Evolutionary conservation across 1,284 basidiomycete species (phyloP).

Genomic region (Ustilago nuda): DNA sequence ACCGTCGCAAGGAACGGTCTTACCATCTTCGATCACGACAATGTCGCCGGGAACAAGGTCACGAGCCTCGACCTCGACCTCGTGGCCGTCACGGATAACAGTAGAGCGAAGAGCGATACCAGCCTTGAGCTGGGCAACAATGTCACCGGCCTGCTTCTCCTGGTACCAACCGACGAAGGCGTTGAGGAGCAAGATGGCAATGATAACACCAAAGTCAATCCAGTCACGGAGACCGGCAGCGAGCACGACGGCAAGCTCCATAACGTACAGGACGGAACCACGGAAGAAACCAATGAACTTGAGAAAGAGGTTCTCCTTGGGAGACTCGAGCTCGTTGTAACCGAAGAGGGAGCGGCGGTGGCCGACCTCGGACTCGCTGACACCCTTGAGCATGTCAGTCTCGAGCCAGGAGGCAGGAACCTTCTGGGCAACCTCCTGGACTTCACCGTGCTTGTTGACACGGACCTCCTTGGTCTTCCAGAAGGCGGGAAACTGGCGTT

Average conservation of each 20-base stretch:
- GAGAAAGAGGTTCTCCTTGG: constrained; percentile 71
- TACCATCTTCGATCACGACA: constrained; percentile 71
- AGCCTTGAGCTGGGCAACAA: constrained; percentile 74
- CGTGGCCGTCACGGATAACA: constrained; percentile 72
- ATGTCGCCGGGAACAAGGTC: constrained; percentile 75
- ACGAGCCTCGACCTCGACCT: constrained; percentile 73
- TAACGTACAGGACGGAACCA: constrained; percentile 70
- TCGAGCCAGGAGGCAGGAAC: constrained; percentile 70
- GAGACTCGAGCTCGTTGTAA: constrained; percentile 70
- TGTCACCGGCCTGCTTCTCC: constrained; percentile 74
- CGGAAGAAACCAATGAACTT: constrained; percentile 71
- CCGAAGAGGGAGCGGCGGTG: constrained; percentile 68
- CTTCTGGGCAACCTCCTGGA: constrained; percentile 65
- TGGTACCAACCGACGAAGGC: constrained; percentile 75
- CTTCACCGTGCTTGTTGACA: constrained; percentile 69
- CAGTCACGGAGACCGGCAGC: constrained; percentile 71
- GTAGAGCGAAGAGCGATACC: constrained; percentile 73
- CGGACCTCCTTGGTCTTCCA: constrained; percentile 68
- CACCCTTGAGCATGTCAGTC: constrained; percentile 72
- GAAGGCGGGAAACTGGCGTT: constrained; percentile 62
- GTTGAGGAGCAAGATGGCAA: constrained; percentile 70
- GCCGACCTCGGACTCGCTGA: constrained; percentile 71
- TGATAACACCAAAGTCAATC: constrained; percentile 74
- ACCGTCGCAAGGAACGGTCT: constrained; percentile 74
- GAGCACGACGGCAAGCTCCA: constrained; percentile 70